Base-by-base conservation (phyloP, 179 eudicot genomes). In the Pouteria campechiana region DNA sequence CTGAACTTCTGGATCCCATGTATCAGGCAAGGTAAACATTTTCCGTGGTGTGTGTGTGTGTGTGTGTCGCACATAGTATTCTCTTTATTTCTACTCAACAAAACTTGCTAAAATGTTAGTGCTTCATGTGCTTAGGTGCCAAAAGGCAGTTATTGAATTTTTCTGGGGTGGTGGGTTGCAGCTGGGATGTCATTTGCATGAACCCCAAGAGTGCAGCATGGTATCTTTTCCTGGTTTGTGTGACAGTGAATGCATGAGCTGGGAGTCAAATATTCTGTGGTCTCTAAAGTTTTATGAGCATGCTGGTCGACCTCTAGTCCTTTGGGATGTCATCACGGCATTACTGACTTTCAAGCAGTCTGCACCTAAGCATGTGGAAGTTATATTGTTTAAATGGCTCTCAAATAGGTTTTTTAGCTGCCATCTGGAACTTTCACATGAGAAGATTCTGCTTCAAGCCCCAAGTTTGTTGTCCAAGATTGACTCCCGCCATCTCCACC, bases 101-200 rank as follows among this genome's bases (percentile, higher is more conserved):
- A 30, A 4, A 11, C 1, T 28, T 28, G 34, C 24, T 21, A 17
- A 61, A 53, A 37, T 25, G n/a, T n/a, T n/a, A n/a, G n/a, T n/a
- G n/a, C n/a, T n/a, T n/a, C n/a, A n/a, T n/a, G n/a, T n/a, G 31
- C 52, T 46, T 76, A 85, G 95, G 71, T 50, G 78, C 43, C 89
- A 69, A 63, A 89, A 72, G 50, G 88, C 90, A 49, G 80, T 72
- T 25, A 64, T 86, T 50, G 98, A 90, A 62, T 90, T 90, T 64
- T 79, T 90, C 43, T 90, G 98, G 98, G 75, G 76, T 27, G 94
- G 90, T 55, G 96, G 94, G 47, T 94, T 74, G 57, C 72, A 74
- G 37, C 44, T 49, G 37, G 55, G 61, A 8, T 15, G 49, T 32
- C 37, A 69, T 22, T 54, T 48, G 18, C 14, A 41, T 34, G 3